These are phyloP conservation scores for Datisca glomerata DNA, from an alignment of 306 rosid genomes.

Conservation along the genomic window DNA sequence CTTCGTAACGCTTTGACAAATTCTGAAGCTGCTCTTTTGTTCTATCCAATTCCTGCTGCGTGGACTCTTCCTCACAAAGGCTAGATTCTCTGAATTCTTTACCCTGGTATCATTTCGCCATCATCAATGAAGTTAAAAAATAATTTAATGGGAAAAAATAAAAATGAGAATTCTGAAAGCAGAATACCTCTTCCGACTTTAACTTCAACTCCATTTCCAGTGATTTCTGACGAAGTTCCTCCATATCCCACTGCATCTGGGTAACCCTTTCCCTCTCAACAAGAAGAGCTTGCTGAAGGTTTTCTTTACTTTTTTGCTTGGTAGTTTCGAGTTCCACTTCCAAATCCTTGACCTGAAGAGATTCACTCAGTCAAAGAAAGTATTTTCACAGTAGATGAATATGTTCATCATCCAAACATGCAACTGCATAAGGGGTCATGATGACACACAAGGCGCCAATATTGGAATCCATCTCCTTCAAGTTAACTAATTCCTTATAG, in stretches of 20 bases:
- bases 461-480: too few relatives aligned
- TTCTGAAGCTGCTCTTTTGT: constrained; percentile 51
- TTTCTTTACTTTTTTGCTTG: constrained; percentile 75
- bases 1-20: constrained; percentile 61
- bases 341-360: constrained; percentile 88
- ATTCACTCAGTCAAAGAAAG: background rate
- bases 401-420: too few relatives aligned
- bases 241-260: constrained; percentile 99
- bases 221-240: constrained; percentile 84
- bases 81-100: constrained; percentile 26
- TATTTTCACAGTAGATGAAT: too few relatives aligned
- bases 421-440: too few relatives aligned
- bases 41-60: constrained; percentile 43
- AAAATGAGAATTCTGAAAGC: background rate
- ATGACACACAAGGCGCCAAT: too few relatives aligned
- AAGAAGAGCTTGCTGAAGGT: constrained; percentile 88
- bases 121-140: too few relatives aligned
- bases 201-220: constrained; percentile 84
- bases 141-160: too few relatives aligned
- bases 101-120: background rate
- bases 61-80: constrained; percentile 31
- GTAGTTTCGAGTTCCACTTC: constrained; percentile 85
- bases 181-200: constrained; percentile 60
- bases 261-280: constrained; percentile 89
- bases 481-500: too few relatives aligned